Conservation (phyloP, 805 yeast genomes). For the Kregervanrija fluxuum region DNA sequence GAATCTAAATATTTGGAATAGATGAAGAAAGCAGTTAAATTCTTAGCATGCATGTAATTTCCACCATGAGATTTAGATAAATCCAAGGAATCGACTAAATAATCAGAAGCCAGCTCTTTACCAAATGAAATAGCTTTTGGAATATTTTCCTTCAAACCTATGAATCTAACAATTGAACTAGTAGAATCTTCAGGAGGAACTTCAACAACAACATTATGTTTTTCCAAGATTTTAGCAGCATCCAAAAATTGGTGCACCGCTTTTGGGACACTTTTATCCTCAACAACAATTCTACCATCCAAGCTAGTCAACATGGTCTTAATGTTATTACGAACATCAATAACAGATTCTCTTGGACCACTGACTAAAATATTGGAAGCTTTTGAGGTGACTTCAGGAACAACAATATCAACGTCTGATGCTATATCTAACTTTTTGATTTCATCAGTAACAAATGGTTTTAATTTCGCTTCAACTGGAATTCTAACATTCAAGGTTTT, state of each 20-base stretch:
- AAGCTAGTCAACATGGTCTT: constrained; percentile 38
- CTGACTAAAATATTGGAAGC: constrained; percentile 42
- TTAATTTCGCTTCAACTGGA: constrained; percentile 34
- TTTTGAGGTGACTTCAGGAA: constrained; percentile 29
- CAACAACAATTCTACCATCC: constrained; percentile 38
- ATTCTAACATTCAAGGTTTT: constrained; percentile 47
- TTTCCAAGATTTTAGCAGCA: constrained; percentile 41
- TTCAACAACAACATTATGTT: constrained; percentile 50
- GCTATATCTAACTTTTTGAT: constrained; percentile 20
- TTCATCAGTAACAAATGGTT: constrained; percentile 37
- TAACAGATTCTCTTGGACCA: constrained; percentile 67
- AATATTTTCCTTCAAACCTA: constrained; percentile 54
- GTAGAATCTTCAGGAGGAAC: constrained; percentile 40
- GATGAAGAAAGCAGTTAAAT: constrained; percentile 60
- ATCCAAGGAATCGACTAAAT: constrained; percentile 62
- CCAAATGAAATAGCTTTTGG: constrained; percentile 57
- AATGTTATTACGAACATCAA: constrained; percentile 47
- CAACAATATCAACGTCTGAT: constrained; percentile 22
- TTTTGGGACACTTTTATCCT: constrained; percentile 58
- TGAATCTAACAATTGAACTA: constrained; percentile 45
- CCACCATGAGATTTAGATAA: constrained; percentile 87
- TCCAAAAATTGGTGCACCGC: constrained; percentile 65
- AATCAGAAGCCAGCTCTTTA: constrained; percentile 50
- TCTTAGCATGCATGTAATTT: constrained; percentile 66
- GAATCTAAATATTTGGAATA: constrained; percentile 41